Evolutionary conservation across 345 rosid genomes (phyloP).

Genomic region (Ceriops decandra): DNA sequence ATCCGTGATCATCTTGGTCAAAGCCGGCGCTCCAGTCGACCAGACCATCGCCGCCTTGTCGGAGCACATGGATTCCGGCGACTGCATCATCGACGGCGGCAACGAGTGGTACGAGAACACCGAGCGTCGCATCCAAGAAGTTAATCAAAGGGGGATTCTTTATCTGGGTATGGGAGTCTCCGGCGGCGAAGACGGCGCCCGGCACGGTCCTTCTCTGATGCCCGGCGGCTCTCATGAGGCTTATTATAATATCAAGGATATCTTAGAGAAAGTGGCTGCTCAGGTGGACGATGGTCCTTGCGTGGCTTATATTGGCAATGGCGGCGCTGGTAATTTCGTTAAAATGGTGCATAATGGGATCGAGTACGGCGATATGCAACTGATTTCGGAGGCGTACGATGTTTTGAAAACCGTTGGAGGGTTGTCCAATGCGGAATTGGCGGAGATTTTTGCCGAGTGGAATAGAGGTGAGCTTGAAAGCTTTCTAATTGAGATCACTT

Average conservation of each 20-base stretch:
- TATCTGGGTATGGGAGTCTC: constrained; percentile 97
- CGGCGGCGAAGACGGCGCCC: constrained; percentile 96
- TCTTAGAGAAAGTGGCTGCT: constrained; percentile 76
- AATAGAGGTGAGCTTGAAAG: constrained; percentile 87
- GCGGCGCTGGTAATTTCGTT: constrained; percentile 96
- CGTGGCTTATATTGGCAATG: constrained; percentile 89
- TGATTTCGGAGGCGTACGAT: constrained; percentile 91
- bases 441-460: constrained; percentile 72
- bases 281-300: constrained; percentile 99
- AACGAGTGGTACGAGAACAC: constrained; percentile 96
- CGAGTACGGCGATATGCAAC: constrained; percentile 97
- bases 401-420: constrained; percentile 91
- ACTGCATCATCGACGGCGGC: constrained; percentile 89
- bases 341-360: constrained; percentile 99
- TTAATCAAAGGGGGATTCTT: constrained; percentile 48
- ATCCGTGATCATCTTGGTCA: constrained; percentile 91
- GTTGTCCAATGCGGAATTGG: constrained; percentile 59
- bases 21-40: constrained; percentile 91
- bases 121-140: constrained; percentile 75
- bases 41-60: constrained; percentile 81
- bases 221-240: constrained; percentile 88
- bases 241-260: constrained; percentile 62
- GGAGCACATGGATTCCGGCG: constrained; percentile 76
- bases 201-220: constrained; percentile 88
- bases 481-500: constrained; percentile 83